A percentile compares a stretch with the other conserved stretches of the same genome.
Evolutionary conservation across 176 grass and related monocot genomes (phyloP).

Genomic region (Carex kokanica): DNA sequence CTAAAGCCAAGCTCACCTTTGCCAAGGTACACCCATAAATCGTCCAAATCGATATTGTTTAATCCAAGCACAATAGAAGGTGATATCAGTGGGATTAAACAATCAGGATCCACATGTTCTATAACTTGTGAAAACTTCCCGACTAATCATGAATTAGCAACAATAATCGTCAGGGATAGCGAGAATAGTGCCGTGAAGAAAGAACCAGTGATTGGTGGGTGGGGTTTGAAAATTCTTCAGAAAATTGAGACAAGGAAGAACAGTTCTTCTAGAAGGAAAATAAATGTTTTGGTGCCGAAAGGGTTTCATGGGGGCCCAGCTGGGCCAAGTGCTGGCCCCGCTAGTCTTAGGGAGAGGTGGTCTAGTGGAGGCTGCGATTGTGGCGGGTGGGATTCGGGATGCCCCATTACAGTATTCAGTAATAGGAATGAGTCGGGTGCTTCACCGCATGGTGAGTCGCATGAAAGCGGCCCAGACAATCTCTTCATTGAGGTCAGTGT

Average conservation of each 20-base stretch:
- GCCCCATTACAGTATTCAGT: constrained; percentile 59
- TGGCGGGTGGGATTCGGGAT: constrained; percentile 83
- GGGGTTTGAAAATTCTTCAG: constrained; percentile 91
- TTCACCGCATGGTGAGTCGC: constrained; percentile 5
- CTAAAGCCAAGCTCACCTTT: constrained; percentile 54
- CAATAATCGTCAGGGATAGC: constrained; percentile 49
- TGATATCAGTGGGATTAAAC: constrained; percentile 25
- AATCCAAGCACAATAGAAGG: constrained; percentile 17
- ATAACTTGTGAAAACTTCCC: constrained; percentile 33
- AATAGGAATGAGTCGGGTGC: constrained; percentile 23
- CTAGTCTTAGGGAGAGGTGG: constrained; percentile 67
- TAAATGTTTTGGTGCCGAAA: constrained; percentile 52
- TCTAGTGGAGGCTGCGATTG: constrained; percentile 62
- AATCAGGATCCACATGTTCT: constrained; percentile 28
- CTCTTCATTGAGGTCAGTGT: constrained; percentile 47
- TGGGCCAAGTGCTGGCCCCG: constrained; percentile 20
- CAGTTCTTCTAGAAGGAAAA: constrained; percentile 12
- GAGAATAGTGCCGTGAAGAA: constrained; percentile 25
- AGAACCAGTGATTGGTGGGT: constrained; percentile 44
- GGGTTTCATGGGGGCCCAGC: constrained; percentile 56
- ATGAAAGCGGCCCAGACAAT: constrained; percentile 32
- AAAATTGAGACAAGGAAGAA: constrained; percentile 32
- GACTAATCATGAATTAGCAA: constrained; percentile 47
- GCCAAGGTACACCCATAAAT: constrained; percentile 35
- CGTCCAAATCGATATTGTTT: constrained; percentile 32